Conservation (phyloP, 768 basidiomycete genomes). For the Suillus tomentosus region DNA sequence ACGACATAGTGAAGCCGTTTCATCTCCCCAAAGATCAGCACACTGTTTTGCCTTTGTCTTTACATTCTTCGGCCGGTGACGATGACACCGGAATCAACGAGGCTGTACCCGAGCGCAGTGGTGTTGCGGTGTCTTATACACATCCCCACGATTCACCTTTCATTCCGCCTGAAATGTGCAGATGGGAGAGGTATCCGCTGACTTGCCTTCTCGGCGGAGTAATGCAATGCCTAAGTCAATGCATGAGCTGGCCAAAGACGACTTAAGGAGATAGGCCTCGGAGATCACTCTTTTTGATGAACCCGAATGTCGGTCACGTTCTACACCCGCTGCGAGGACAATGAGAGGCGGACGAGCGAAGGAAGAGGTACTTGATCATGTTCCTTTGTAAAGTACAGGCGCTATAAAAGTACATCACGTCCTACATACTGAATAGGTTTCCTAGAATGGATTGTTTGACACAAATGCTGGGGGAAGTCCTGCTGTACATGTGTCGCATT, state of each 20-base stretch:
- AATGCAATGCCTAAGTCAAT: slow-evolving; percentile 55
- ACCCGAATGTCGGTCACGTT: not conserved
- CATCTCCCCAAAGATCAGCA: slow-evolving; percentile 62
- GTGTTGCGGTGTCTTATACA: slow-evolving; percentile 8
- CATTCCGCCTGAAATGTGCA: slow-evolving; percentile 20
- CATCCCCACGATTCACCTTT: slow-evolving; percentile 13
- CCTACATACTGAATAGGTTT: too few relatives aligned
- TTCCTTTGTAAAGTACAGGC: too few relatives aligned
- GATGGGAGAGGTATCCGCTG: slow-evolving; percentile 16
- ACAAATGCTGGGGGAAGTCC: too few relatives aligned
- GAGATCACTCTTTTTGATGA: slow-evolving; percentile 3
- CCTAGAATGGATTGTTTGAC: too few relatives aligned
- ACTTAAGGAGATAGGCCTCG: slow-evolving; percentile 19
- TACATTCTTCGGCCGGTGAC: slow-evolving; percentile 27
- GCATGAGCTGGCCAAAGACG: slow-evolving; percentile 61
- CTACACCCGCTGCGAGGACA: slow-evolving; percentile 11
- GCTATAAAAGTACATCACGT: too few relatives aligned
- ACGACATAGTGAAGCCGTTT: slow-evolving; percentile 73
- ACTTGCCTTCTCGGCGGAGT: slow-evolving; percentile 10
- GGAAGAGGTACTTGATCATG: too few relatives aligned
- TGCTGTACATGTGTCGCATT: too few relatives aligned
- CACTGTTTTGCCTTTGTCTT: slow-evolving; percentile 18
- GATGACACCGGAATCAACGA: slow-evolving; percentile 35
- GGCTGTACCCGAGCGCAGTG: slow-evolving; percentile 13
- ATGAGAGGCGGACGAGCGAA: slow-evolving; percentile 8